These are phyloP conservation scores for Odontarrhena argentea DNA, from an alignment of 345 rosid genomes.

Conservation along the genomic window DNA sequence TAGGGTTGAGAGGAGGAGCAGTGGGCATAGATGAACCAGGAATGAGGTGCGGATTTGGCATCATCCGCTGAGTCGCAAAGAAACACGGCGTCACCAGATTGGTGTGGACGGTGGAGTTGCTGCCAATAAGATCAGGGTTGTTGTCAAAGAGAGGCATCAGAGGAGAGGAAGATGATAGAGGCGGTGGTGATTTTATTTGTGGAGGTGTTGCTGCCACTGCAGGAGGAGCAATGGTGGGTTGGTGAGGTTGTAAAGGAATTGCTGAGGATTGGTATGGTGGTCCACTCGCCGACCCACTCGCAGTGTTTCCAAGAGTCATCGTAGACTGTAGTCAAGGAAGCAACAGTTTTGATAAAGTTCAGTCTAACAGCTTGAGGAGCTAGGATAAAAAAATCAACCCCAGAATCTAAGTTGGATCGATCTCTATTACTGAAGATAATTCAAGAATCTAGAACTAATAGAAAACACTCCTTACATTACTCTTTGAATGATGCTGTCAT, in stretches of 20 bases:
- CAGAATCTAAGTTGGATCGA: background rate
- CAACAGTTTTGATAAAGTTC: slow-evolving; percentile 2
- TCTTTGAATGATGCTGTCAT: background rate
- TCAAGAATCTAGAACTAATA: slow-evolving; percentile 20
- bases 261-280: slow-evolving; percentile 56
- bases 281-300: slow-evolving; percentile 46
- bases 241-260: slow-evolving; percentile 51
- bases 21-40: slow-evolving; percentile 54
- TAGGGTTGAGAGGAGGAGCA: slow-evolving; percentile 62
- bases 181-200: slow-evolving; percentile 55
- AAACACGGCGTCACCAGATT: slow-evolving; percentile 78
- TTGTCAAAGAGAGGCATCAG: slow-evolving; percentile 54
- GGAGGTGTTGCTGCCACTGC: slow-evolving; percentile 49
- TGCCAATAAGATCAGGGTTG: slow-evolving; percentile 41
- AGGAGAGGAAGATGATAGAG: slow-evolving; percentile 51
- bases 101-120: slow-evolving; percentile 46
- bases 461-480: slow-evolving; percentile 1
- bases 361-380: slow-evolving; percentile 10
- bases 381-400: slow-evolving; percentile 6
- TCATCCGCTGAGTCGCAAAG: slow-evolving; percentile 53
- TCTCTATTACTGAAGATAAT: background rate
- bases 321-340: slow-evolving; percentile 62
- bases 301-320: slow-evolving; percentile 54
- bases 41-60: slow-evolving; percentile 46
- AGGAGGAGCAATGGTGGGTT: slow-evolving; percentile 40